Percentiles rank a stretch among this genome's conserved stretches.
Evolutionary conservation across 805 yeast species (phyloP).

Genomic region (Priceomyces haplophilus): DNA sequence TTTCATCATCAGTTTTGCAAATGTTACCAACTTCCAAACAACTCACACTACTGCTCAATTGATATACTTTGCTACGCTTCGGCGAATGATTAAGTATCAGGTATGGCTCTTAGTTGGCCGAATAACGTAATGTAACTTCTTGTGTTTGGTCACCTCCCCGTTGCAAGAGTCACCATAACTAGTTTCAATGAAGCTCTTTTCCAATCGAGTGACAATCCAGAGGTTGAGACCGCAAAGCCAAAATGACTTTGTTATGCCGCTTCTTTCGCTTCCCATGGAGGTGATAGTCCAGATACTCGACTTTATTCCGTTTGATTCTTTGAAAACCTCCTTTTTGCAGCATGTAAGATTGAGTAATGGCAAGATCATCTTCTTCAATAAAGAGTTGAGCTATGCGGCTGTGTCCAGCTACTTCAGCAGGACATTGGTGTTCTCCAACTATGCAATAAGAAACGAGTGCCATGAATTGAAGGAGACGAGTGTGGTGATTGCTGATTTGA

Average conservation of each 20-base stretch:
- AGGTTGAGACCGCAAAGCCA: background rate
- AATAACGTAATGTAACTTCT: background rate
- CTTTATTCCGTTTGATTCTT: background rate
- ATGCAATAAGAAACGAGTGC: too few relatives aligned
- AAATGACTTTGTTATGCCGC: background rate
- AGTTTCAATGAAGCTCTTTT: constrained; percentile 1
- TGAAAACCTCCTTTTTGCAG: background rate
- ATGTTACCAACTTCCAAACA: background rate
- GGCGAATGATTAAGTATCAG: background rate
- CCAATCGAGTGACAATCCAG: background rate
- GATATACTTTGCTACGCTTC: background rate
- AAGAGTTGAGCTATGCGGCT: constrained; percentile 1
- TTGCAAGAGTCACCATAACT: background rate
- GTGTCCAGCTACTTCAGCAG: constrained; percentile 2
- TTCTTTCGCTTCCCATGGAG: constrained; percentile 3
- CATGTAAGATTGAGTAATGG: background rate
- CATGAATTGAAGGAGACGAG: background rate
- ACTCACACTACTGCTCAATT: background rate
- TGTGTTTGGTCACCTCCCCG: background rate
- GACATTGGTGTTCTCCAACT: background rate
- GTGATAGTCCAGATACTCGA: constrained; percentile 1
- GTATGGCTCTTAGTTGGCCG: too few relatives aligned
- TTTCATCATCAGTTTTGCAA: background rate
- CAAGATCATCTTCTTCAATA: background rate
- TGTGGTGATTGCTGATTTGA: background rate